phyloP scores from a whole-genome alignment of 495 filamentous ascomycete genomes.

The Physcia stellaris region DNA sequence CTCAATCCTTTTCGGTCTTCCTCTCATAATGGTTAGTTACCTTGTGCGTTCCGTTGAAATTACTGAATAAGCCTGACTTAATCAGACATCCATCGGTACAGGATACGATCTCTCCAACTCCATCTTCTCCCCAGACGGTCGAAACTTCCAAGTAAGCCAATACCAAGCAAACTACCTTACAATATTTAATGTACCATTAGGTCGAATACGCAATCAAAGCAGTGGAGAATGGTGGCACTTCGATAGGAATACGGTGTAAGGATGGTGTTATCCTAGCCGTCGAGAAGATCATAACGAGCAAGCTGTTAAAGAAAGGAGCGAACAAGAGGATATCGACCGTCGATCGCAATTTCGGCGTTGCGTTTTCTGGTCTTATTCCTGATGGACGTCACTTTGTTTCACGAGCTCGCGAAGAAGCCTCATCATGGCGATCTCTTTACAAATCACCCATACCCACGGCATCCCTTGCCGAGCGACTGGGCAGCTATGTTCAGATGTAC shows the following conservation, averaged over 20 bases:
- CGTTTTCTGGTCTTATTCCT: conserved; percentile 77
- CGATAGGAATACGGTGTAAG: conserved; percentile 91
- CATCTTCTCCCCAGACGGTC: conserved; percentile 95
- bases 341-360: conserved; percentile 85
- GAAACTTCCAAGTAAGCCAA: conserved; percentile 73
- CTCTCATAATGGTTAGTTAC: conserved; percentile 2
- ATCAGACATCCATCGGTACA: conserved; percentile 95
- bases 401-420: conserved; percentile 85
- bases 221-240: conserved; percentile 95
- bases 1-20: too few species aligned
- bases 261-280: conserved; percentile 93
- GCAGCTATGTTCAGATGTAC: conserved; percentile 91
- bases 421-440: conserved; percentile 74
- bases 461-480: conserved; percentile 78
- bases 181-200: conserved; percentile 19
- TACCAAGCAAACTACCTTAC: background rate
- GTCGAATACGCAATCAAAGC: conserved; percentile 98
- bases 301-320: conserved; percentile 79
- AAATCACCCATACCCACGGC: conserved; percentile 81
- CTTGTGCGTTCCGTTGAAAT: background rate
- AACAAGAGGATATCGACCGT: conserved; percentile 95
- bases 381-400: conserved; percentile 92
- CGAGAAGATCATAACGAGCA: conserved; percentile 92
- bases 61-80: background rate
- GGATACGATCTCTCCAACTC: conserved; percentile 99